These are phyloP conservation scores for Scorias spongiosa DNA, from an alignment of 2,329 filamentous ascomycete species.

Conservation along the genomic window DNA sequence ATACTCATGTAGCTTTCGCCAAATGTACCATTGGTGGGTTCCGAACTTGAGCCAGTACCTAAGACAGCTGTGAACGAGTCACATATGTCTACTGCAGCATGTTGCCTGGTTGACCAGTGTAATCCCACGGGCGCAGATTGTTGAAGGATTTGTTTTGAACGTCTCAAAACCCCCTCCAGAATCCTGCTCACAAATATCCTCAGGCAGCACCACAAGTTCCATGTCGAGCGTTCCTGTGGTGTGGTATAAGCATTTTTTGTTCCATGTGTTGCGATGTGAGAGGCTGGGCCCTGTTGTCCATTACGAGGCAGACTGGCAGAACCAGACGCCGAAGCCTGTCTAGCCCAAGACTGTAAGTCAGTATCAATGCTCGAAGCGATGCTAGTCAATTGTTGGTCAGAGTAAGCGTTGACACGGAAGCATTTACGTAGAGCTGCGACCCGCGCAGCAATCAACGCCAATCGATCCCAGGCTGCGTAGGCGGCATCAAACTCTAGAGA, in stretches of 20 bases:
- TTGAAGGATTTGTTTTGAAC: conserved; percentile 9
- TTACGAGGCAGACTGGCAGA: conserved; percentile 3
- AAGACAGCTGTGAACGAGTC: conserved; percentile 3
- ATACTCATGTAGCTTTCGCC: conserved; percentile 2
- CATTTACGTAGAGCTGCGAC: conserved; percentile 2
- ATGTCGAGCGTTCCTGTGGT: conserved; percentile 2
- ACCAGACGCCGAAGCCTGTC: conserved; percentile 1
- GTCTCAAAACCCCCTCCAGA: conserved; percentile 7
- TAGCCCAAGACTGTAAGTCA: conserved; percentile 7
- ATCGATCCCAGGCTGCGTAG: conserved; percentile 4
- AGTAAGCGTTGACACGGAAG: conserved; percentile 1
- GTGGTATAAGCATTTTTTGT: conserved; percentile 4
- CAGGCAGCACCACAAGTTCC: conserved; percentile 7
- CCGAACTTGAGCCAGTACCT: conserved; percentile 2
- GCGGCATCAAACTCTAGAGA: conserved; percentile 4
- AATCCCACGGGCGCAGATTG: conserved; percentile 2
- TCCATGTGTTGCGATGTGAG: conserved; percentile 4
- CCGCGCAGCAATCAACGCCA: conserved; percentile 4
- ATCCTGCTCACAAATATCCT: conserved; percentile 6
- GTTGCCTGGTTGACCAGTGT: conserved; percentile 2
- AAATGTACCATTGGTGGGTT: conserved; percentile 2
- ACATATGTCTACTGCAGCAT: conserved; percentile 7
- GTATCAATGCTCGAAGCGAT: conserved; percentile 3
- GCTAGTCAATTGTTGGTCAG: conserved; percentile 2
- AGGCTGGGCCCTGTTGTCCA: conserved; percentile 1